Conservation (phyloP, 805 yeast species). For the Dipodascus albidus region DNA sequence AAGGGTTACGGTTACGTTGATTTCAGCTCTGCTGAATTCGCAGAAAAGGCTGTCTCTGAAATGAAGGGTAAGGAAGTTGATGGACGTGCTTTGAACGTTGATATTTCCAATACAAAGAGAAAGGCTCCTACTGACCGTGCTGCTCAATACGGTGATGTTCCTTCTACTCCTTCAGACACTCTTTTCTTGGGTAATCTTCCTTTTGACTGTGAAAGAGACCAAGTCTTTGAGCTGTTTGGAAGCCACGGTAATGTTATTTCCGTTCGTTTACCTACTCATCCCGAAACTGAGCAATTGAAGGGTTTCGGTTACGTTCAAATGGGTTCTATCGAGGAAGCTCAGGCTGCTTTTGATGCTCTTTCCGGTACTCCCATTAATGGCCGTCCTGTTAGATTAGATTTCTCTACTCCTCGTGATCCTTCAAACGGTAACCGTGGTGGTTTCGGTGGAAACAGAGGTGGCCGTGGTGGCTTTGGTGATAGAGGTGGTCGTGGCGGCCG, state of each 20-base stretch:
- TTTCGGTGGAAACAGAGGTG: conserved; percentile 26
- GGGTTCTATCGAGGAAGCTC: conserved; percentile 77
- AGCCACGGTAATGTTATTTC: conserved; percentile 74
- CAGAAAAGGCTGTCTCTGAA: conserved; percentile 76
- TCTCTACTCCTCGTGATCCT: conserved; percentile 67
- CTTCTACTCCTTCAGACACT: conserved; percentile 90
- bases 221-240: conserved; percentile 59
- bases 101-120: conserved; percentile 80
- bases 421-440: conserved; percentile 31
- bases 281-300: conserved; percentile 97
- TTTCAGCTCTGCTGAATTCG: conserved; percentile 62
- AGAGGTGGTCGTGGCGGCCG: conserved; percentile 13
- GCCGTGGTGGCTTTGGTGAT: conserved; percentile 22
- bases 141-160: conserved; percentile 77
- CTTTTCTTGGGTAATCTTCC: conserved; percentile 93
- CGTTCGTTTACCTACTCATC: conserved; percentile 94
- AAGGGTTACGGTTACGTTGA: conserved; percentile 95
- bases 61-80: conserved; percentile 92
- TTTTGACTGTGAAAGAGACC: conserved; percentile 78
- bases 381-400: conserved; percentile 91
- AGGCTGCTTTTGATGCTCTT: conserved; percentile 73
- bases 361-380: conserved; percentile 86
- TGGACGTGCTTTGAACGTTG: conserved; percentile 93
- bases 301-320: conserved; percentile 98
- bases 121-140: conserved; percentile 64